phyloP scores from a whole-genome alignment of 2,329 filamentous ascomycete genomes.

The Lasiodiplodia gonubiensis region DNA sequence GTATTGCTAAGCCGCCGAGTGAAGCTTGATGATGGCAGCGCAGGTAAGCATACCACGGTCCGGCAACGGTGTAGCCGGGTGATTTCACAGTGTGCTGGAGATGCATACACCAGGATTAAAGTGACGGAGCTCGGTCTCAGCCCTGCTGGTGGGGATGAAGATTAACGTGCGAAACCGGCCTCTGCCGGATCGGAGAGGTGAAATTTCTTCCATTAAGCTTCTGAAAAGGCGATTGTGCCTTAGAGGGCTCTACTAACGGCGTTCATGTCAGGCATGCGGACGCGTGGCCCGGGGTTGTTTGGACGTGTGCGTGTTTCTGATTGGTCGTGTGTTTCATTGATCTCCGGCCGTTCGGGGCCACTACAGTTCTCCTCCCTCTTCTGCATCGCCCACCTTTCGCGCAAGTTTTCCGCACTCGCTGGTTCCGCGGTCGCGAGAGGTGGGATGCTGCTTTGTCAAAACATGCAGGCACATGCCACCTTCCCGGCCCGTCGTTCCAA shows the following conservation, averaged over 20 bases:
- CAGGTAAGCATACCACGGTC: not conserved
- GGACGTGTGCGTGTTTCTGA: not conserved
- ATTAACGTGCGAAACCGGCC: not conserved
- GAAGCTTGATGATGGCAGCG: not conserved
- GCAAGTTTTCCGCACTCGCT: not conserved
- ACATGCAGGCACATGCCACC: not conserved
- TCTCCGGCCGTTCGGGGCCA: not conserved
- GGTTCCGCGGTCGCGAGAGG: not conserved
- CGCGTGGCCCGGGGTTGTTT: slow-evolving; percentile 10
- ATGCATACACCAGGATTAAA: not conserved
- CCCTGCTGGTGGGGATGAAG: not conserved
- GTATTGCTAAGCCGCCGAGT: not conserved
- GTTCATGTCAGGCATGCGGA: slow-evolving; percentile 16
- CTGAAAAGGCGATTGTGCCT: not conserved
- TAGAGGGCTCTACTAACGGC: not conserved
- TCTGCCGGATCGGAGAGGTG: not conserved
- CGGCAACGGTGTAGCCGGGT: not conserved
- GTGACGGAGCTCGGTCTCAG: not conserved
- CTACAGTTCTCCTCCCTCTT: not conserved
- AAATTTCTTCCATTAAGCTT: not conserved
- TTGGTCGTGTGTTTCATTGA: slow-evolving; percentile 18
- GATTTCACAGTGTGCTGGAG: not conserved
- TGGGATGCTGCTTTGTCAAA: not conserved
- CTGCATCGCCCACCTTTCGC: not conserved
- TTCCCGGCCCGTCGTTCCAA: slow-evolving; percentile 11